These are phyloP conservation scores for Trichoderma atroviride DNA, from an alignment of 2,329 filamentous ascomycete species.

Conservation along the genomic window DNA sequence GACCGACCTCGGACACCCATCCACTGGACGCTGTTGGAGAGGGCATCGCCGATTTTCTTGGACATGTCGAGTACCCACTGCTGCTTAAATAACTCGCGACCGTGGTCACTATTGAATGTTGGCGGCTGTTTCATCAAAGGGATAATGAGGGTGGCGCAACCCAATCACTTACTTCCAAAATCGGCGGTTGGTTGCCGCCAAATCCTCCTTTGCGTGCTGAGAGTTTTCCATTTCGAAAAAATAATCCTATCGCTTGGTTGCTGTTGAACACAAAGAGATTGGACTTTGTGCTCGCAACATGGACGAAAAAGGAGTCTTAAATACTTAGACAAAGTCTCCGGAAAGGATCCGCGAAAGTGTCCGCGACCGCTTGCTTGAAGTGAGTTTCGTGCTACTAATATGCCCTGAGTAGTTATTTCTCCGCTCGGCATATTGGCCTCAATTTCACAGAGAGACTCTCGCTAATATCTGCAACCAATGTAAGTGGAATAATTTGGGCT, in stretches of 20 bases:
- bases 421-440: neutral
- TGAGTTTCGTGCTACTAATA: neutral
- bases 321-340: constrained; percentile 13
- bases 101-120: neutral
- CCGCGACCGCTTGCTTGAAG: neutral
- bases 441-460: neutral
- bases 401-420: neutral
- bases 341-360: constrained; percentile 14
- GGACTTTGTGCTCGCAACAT: neutral
- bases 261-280: neutral
- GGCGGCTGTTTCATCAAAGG: neutral
- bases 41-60: constrained; percentile 11
- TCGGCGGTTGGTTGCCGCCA: constrained; percentile 1
- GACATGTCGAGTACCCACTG: constrained; percentile 3
- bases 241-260: neutral
- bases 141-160: neutral
- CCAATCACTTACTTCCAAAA: constrained; percentile 14
- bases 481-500: neutral
- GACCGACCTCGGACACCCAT: neutral
- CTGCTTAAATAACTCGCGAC: neutral
- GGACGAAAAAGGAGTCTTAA: neutral
- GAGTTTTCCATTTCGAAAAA: neutral
- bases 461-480: neutral
- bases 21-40: constrained; percentile 1
- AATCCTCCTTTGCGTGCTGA: neutral